A percentile compares a stretch with the other conserved stretches of the same genome.
Conservation (phyloP, 176 grass and related monocot species). For the Canna indica region DNA sequence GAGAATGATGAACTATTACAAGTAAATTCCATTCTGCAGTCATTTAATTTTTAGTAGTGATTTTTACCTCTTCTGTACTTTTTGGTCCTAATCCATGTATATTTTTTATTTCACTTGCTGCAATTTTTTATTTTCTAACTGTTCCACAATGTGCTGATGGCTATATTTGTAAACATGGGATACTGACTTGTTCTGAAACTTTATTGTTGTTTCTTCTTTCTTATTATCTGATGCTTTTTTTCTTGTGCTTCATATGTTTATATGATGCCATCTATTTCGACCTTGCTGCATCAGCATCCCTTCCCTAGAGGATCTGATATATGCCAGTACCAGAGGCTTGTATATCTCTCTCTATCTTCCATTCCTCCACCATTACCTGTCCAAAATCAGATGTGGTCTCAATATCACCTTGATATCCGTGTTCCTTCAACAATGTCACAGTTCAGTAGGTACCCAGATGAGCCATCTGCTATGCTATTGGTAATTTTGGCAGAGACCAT, state of each 20-base stretch:
- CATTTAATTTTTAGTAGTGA: background rate
- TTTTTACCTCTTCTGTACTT: background rate
- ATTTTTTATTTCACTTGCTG: too few relatives aligned
- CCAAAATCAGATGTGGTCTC: conserved; percentile 33
- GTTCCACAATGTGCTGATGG: too few relatives aligned
- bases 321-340: conserved; percentile 72
- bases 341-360: conserved; percentile 20
- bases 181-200: too few relatives aligned
- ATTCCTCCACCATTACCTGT: conserved; percentile 32
- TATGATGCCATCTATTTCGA: conserved; percentile 72
- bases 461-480: conserved; percentile 36
- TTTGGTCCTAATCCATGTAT: too few relatives aligned
- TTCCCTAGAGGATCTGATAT: conserved; percentile 81
- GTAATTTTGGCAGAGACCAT: conserved; percentile 20
- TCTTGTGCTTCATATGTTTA: too few relatives aligned
- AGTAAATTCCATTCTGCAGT: conserved; percentile 34
- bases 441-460: conserved; percentile 53
- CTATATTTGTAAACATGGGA: too few relatives aligned
- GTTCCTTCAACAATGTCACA: conserved; percentile 35
- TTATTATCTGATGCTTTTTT: too few relatives aligned
- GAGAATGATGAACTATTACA: conserved; percentile 83
- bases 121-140: too few relatives aligned
- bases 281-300: conserved; percentile 80
- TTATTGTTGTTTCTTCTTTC: too few relatives aligned
- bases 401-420: conserved; percentile 28